phyloP scores from a whole-genome alignment of 495 filamentous ascomycete genomes.

The Talaromyces ruber region DNA sequence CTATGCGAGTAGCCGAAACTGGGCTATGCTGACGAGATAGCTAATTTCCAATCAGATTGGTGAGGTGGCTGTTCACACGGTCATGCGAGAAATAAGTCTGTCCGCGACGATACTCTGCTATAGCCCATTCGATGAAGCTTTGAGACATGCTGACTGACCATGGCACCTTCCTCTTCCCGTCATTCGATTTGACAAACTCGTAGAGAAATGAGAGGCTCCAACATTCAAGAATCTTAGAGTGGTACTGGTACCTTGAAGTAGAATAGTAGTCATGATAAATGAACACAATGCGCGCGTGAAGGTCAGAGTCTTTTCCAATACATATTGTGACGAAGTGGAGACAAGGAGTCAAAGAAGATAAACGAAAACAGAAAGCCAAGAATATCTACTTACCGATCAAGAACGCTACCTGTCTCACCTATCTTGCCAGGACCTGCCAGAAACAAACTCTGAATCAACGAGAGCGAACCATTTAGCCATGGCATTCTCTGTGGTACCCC shows the following conservation, averaged over 20 bases:
- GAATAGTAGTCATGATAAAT: background rate
- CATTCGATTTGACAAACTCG: background rate
- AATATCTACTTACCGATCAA: conserved; percentile 77
- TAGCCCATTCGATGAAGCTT: background rate
- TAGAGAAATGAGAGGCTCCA: background rate
- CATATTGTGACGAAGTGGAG: background rate
- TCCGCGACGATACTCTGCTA: background rate
- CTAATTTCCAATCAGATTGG: conserved; percentile 1
- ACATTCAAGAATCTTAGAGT: background rate
- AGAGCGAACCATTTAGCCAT: conserved; percentile 66
- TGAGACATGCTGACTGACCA: background rate
- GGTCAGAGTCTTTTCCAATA: background rate
- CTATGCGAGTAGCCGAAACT: conserved; percentile 47
- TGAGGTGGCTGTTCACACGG: background rate
- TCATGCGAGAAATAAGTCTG: background rate
- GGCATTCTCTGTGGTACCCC: conserved; percentile 74
- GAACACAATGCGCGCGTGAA: background rate
- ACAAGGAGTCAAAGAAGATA: background rate
- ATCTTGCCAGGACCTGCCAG: conserved; percentile 64
- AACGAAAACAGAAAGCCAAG: background rate
- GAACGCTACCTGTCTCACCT: conserved; percentile 61
- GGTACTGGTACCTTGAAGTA: background rate
- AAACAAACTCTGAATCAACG: conserved; percentile 63
- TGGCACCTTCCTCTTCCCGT: background rate
- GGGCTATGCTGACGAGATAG: background rate